Evolutionary conservation across 768 basidiomycete species (phyloP).

Genomic region (Psilocybe sp.): DNA sequence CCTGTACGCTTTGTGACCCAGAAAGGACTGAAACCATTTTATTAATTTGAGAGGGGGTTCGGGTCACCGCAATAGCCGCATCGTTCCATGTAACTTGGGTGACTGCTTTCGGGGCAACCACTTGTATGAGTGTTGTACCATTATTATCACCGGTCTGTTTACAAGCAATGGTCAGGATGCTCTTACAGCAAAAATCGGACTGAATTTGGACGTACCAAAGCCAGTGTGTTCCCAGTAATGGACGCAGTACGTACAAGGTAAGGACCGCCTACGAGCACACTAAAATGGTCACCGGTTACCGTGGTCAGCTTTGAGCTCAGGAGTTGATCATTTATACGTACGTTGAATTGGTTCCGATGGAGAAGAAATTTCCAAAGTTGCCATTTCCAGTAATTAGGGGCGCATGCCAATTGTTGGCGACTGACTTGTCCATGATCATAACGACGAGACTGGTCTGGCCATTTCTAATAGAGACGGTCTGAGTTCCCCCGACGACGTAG

Average conservation of each 20-base stretch:
- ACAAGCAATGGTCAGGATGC: neutral
- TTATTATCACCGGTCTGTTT: constrained; percentile 46
- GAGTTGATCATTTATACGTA: constrained; percentile 12
- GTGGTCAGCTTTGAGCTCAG: neutral
- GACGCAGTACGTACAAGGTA: constrained; percentile 51
- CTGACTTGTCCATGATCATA: constrained; percentile 42
- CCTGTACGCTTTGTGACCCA: constrained; percentile 10
- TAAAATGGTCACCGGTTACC: constrained; percentile 8
- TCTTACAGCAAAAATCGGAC: neutral
- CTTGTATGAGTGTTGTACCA: constrained; percentile 42
- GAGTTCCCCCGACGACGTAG: constrained; percentile 30
- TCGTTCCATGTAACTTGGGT: constrained; percentile 41
- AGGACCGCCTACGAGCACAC: constrained; percentile 49
- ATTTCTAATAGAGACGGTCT: constrained; percentile 31
- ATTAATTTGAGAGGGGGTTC: constrained; percentile 22
- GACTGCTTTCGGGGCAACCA: constrained; percentile 38
- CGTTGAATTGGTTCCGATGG: constrained; percentile 43
- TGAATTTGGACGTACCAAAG: constrained; percentile 23
- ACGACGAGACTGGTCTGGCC: constrained; percentile 26
- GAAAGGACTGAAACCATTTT: constrained; percentile 23
- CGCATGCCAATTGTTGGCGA: constrained; percentile 48
- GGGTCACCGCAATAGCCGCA: constrained; percentile 16
- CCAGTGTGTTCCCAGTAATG: constrained; percentile 33
- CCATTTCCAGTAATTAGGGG: constrained; percentile 35
- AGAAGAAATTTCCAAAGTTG: constrained; percentile 40